These are phyloP conservation scores for Ceratocystis smalleyi DNA, from an alignment of 2,329 filamentous ascomycete species.

Conservation along the genomic window DNA sequence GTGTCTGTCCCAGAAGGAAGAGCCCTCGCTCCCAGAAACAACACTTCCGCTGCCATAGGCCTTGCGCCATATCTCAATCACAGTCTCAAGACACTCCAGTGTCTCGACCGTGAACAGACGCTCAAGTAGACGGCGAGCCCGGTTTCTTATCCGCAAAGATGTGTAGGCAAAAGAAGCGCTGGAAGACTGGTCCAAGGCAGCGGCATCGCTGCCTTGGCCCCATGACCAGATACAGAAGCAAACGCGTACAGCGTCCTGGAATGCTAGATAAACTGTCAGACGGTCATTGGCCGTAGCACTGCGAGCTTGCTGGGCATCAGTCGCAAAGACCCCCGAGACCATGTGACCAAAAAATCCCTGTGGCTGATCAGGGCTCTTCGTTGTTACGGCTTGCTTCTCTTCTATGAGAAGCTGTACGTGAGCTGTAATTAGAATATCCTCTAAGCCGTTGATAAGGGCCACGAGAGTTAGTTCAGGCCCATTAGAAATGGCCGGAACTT, in stretches of 20 bases:
- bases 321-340: slow-evolving; percentile 77
- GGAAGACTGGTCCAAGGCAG: slow-evolving; percentile 48
- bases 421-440: slow-evolving; percentile 73
- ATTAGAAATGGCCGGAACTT: slow-evolving; percentile 12
- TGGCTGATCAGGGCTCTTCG: slow-evolving; percentile 67
- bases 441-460: slow-evolving; percentile 79
- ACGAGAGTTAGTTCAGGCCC: slow-evolving; percentile 58
- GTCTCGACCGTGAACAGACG: slow-evolving; percentile 86
- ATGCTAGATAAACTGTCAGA: slow-evolving; percentile 84
- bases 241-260: slow-evolving; percentile 85
- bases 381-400: slow-evolving; percentile 50
- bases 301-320: slow-evolving; percentile 60
- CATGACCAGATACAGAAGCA: slow-evolving; percentile 94
- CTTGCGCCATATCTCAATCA: slow-evolving; percentile 68
- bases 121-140: slow-evolving; percentile 73
- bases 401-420: slow-evolving; percentile 70
- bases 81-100: slow-evolving; percentile 81
- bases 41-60: slow-evolving; percentile 21
- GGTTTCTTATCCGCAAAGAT: slow-evolving; percentile 77
- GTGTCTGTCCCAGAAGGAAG: neutral
- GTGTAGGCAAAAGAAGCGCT: slow-evolving; percentile 79
- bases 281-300: slow-evolving; percentile 83
- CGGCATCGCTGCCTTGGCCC: slow-evolving; percentile 50
- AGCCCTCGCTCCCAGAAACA: slow-evolving; percentile 19
- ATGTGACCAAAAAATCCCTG: slow-evolving; percentile 89